Evolutionary conservation across 768 basidiomycete genomes (phyloP).

Genomic region (Glaciozyma martinii): DNA sequence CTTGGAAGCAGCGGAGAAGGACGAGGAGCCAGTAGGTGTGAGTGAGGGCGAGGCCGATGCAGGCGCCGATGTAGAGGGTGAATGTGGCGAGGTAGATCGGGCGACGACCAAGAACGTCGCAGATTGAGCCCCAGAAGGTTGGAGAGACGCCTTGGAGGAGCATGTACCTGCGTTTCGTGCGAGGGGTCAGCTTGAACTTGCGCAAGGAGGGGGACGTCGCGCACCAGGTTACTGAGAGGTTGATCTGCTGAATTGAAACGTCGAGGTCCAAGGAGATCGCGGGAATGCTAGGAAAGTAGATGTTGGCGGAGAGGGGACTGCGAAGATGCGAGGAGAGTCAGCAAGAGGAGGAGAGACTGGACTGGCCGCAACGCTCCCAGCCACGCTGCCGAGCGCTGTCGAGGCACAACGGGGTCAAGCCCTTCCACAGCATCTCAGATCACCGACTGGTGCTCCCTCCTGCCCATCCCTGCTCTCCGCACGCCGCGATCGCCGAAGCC

Average conservation of each 20-base stretch:
- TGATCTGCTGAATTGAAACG: slow-evolving; percentile 8
- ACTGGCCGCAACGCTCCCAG: too few species aligned
- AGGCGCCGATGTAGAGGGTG: slow-evolving; percentile 27
- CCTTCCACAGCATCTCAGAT: too few species aligned
- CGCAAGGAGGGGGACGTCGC: neutral
- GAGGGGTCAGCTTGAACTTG: neutral
- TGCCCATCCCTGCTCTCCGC: too few species aligned
- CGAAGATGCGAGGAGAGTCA: too few species aligned
- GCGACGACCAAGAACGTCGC: slow-evolving; percentile 22
- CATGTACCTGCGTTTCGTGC: neutral
- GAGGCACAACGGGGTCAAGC: too few species aligned
- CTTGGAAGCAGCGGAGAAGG: slow-evolving; percentile 16
- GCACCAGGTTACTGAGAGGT: slow-evolving; percentile 21
- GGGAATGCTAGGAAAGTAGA: slow-evolving; percentile 28
- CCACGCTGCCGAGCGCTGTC: too few species aligned
- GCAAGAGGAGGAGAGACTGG: too few species aligned
- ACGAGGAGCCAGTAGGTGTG: slow-evolving; percentile 15
- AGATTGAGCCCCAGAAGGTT: slow-evolving; percentile 19
- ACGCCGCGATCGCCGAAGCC: neutral
- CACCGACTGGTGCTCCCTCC: too few species aligned
- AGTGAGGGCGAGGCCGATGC: slow-evolving; percentile 27
- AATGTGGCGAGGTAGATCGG: slow-evolving; percentile 19
- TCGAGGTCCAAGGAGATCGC: slow-evolving; percentile 15
- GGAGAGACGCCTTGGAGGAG: slow-evolving; percentile 6
- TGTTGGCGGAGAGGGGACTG: slow-evolving; percentile 15